These are phyloP conservation scores for Cladophialophora exuberans DNA, from an alignment of 2,329 filamentous ascomycete species.

Conservation along the genomic window DNA sequence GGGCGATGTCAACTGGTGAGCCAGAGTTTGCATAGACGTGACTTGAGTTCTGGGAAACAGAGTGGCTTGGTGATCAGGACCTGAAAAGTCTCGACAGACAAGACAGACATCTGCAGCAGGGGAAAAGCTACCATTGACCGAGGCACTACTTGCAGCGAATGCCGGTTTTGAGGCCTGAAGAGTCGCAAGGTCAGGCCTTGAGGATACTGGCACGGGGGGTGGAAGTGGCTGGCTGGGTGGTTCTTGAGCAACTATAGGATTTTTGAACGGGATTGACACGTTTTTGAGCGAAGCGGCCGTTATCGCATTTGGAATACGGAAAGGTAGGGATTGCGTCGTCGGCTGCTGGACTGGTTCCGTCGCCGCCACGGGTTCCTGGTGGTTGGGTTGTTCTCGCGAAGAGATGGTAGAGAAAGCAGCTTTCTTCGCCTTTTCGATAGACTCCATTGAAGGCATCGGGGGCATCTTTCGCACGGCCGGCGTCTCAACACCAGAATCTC, in stretches of 20 bases:
- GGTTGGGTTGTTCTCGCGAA: conserved; percentile 23
- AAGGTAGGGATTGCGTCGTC: background rate
- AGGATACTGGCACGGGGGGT: conserved; percentile 58
- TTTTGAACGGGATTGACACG: background rate
- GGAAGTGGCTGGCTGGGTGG: conserved; percentile 30
- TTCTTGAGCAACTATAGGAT: background rate
- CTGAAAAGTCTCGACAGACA: conserved; percentile 84
- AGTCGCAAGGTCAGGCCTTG: conserved; percentile 61
- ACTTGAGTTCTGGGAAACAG: conserved; percentile 74
- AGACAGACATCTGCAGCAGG: conserved; percentile 60
- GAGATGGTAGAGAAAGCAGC: conserved; percentile 48
- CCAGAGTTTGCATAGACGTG: conserved; percentile 75
- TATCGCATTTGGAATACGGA: conserved; percentile 1
- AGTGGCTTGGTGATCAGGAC: conserved; percentile 75
- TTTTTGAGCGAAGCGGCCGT: conserved; percentile 1
- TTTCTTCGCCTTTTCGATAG: conserved; percentile 42
- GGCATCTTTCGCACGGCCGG: conserved; percentile 33
- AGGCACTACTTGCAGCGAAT: conserved; percentile 1
- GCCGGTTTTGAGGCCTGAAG: conserved; percentile 58
- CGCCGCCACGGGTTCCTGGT: conserved; percentile 27
- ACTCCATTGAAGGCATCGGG: conserved; percentile 39
- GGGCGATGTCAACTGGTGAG: conserved; percentile 73
- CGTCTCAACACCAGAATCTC: conserved; percentile 26
- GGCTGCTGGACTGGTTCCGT: conserved; percentile 7
- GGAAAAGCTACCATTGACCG: conserved; percentile 28